Evolutionary conservation across 352 stramenopile species (phyloP).

Genomic region (Pythium myriotylum): DNA sequence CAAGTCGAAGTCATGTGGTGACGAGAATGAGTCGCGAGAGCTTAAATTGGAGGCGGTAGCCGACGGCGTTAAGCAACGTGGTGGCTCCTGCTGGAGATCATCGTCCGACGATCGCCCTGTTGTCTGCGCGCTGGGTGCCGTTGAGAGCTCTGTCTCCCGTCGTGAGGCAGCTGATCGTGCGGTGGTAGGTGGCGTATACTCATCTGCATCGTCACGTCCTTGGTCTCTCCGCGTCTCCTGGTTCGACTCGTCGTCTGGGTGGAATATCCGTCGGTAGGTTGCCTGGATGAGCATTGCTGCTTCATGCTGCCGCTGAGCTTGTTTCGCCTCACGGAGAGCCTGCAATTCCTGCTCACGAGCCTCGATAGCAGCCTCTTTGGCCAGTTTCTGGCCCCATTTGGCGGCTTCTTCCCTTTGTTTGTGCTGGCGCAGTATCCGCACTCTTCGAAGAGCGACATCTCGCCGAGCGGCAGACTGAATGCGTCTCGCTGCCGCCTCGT

Average conservation of each 20-base stretch:
- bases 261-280: conserved; percentile 4
- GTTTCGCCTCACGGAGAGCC: conserved; percentile 1
- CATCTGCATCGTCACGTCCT: conserved; percentile 9
- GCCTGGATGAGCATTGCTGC: conserved; percentile 11
- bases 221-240: background rate
- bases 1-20: too few species aligned
- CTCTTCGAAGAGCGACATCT: background rate
- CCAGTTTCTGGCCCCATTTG: background rate
- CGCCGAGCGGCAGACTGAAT: conserved; percentile 21
- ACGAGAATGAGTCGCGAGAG: too few species aligned
- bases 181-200: conserved; percentile 15
- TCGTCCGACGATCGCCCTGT: background rate
- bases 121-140: conserved; percentile 1
- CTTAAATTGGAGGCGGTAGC: too few species aligned
- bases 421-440: conserved; percentile 2
- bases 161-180: conserved; percentile 9
- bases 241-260: background rate
- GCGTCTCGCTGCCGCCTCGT: conserved; percentile 13
- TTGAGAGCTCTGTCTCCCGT: background rate
- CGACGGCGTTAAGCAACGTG: background rate
- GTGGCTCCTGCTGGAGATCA: background rate
- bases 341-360: conserved; percentile 18
- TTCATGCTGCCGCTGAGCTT: conserved; percentile 5
- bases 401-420: conserved; percentile 4
- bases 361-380: conserved; percentile 1